Evolutionary conservation across 1,139 yeast species (phyloP), one percentile per base, ranked within the genome.

Genomic region (Candida pseudoviswanathii): DNA sequence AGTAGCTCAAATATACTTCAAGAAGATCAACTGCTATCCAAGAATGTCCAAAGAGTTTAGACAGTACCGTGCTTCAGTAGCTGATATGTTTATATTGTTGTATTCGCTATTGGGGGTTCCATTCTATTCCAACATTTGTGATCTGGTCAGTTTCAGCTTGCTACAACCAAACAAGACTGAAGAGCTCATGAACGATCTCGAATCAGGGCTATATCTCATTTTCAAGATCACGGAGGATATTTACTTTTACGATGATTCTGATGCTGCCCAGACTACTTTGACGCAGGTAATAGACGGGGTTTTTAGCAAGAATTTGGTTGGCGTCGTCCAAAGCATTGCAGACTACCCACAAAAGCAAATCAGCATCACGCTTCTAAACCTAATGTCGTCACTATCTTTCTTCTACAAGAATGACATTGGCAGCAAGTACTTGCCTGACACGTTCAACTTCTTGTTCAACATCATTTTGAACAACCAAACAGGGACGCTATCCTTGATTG

Each of bases 11-110:
- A 70, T 81, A 0, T 88, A 86, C 62, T 89, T 92, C 87, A 63
- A 66, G 6, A 87, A 88, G 56, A 71, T 80, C 5, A 82, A 76
- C 50, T 40, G 30, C 24, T 40, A 43, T n/a, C 40, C 43, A 2
- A 49, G 42, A 16, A 30, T 48, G 4, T 37, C 52, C 2, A 50
- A 48, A 37, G 94, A 85, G 56, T 89, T 91, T 60, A 66, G 70
- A 16, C 78, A 82, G 27, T 92, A 83, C 62, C 77, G 97, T 56
- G 70, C 80, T 25, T 92, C 86, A 52, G 86, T 88, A 7, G 80
- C 86, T 1, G 97, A 92, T 58, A 73, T 91, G 46, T 81, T 89
- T 57, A 92, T 89, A 48, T 73, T 82, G 0, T 67, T 86, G 2
- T 89, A 86, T 68, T 81, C 90, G 0, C 70, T 88, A 10, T 70